Percentiles rank a stretch among this genome's conserved stretches.
Conservation (phyloP, 2,329 filamentous ascomycete species). For the Cadophora malorum region DNA sequence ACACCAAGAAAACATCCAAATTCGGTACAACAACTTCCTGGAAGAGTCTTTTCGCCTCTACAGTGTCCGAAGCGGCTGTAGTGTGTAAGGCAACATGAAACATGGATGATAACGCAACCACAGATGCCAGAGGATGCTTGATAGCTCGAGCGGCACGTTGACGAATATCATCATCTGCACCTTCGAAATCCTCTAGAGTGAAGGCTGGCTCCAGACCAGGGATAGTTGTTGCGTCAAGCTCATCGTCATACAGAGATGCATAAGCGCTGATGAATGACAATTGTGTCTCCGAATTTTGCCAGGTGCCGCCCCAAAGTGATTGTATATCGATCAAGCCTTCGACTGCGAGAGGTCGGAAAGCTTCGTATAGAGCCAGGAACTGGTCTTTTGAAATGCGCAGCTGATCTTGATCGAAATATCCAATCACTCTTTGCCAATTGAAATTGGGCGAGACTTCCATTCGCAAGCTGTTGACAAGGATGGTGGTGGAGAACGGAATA, state of each 20-base stretch:
- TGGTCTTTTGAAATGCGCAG: slow-evolving; percentile 79
- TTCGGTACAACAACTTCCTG: slow-evolving; percentile 74
- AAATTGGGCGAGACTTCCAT: slow-evolving; percentile 68
- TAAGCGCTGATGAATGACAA: slow-evolving; percentile 94
- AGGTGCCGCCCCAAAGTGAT: slow-evolving; percentile 85
- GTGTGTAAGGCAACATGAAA: slow-evolving; percentile 70
- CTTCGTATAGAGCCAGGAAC: slow-evolving; percentile 81
- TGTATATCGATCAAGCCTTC: slow-evolving; percentile 79
- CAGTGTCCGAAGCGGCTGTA: slow-evolving; percentile 64
- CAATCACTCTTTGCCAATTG: slow-evolving; percentile 74
- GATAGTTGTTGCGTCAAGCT: slow-evolving; percentile 85
- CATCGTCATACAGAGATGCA: slow-evolving; percentile 73
- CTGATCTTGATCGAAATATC: slow-evolving; percentile 80
- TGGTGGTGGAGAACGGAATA: slow-evolving; percentile 57
- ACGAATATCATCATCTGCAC: slow-evolving; percentile 64
- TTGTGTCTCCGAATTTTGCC: slow-evolving; percentile 86
- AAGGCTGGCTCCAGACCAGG: slow-evolving; percentile 83
- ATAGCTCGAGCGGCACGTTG: slow-evolving; percentile 70
- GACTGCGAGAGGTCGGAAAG: slow-evolving; percentile 76
- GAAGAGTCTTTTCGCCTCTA: slow-evolving; percentile 69
- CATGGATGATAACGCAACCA: slow-evolving; percentile 77
- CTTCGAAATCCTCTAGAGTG: slow-evolving; percentile 66
- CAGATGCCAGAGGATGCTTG: slow-evolving; percentile 86
- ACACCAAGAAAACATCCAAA: slow-evolving; percentile 79
- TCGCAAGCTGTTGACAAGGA: slow-evolving; percentile 67